Base-by-base conservation (phyloP, 2,329 filamentous ascomycete species). In the Bipolaris gigantea region DNA sequence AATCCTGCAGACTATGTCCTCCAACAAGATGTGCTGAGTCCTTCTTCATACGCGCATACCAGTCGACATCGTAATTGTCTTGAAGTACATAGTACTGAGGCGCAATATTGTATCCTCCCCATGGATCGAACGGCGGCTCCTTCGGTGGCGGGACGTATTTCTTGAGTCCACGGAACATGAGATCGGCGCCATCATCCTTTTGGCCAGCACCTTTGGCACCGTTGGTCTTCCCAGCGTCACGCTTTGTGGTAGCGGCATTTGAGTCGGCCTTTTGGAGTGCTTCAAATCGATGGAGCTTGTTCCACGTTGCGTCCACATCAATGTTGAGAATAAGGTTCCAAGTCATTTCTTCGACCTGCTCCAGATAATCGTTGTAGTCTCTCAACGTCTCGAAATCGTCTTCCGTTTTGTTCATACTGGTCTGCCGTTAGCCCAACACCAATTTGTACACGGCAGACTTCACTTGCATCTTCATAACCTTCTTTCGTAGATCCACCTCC, bases 331-430 rank as follows among this genome's bases (percentile, higher is more conserved):
- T 88, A 9, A 99, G 81, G 70, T 97, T 93, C 76, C 92, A 92
- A 1, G 92, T 92, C 57, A 97, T 83, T 61, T 89, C 86, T 78
- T 99, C 94, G 35, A 96, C 90, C 69, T 90, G 87, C 75, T 97
- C 91, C 11, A 99, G 85, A 77, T 97, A 97, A 74, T 97, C 88
- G 76, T 99, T 97, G 80, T 88, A 99, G 70, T 87, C 89, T 39
- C 84, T 79, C 55, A 96, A 81, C 2, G 84, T 86, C 74, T 95
- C 89, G 67, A 99, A 99, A 73, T 99, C 94, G 59, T 94, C 90
- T 76, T 96, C 88, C 16, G 85, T 81, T 66, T 90, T 88, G 77
- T 97, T 97, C 75, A 97, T 93, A 9, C 93, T 89, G 18, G 4
- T 8, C 8, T 1, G 2, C 5, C 15, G 53, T 66, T 34, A 69